Percentiles rank a stretch among this genome's conserved stretches.
Conservation (phyloP, 78 protist genomes). For the Dictyostelium firmibasis region DNA sequence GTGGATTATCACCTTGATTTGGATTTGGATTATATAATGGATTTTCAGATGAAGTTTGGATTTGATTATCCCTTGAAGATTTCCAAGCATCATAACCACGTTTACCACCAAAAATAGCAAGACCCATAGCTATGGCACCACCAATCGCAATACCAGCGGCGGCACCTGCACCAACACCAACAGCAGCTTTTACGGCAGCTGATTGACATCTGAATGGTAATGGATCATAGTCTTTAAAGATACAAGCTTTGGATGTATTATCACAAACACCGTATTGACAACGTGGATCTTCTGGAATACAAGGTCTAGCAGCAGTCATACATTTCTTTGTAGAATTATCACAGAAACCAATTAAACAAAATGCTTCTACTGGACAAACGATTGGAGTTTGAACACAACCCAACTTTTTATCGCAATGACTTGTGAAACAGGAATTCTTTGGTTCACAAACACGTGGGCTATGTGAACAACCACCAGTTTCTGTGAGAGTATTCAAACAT, state of each 20-base stretch:
- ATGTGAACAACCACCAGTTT: slow-evolving; percentile 22
- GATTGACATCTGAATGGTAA: slow-evolving; percentile 61
- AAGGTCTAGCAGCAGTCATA: background rate
- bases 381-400: slow-evolving; percentile 14
- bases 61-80: background rate
- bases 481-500: background rate
- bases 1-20: slow-evolving; percentile 49
- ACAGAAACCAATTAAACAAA: background rate
- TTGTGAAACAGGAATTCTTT: background rate
- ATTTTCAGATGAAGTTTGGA: slow-evolving; percentile 28
- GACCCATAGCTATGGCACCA: slow-evolving; percentile 57
- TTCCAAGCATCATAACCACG: slow-evolving; percentile 75
- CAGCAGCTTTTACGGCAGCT: slow-evolving; percentile 55
- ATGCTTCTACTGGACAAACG: background rate
- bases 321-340: background rate
- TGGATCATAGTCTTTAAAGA: background rate
- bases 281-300: slow-evolving; percentile 21
- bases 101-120: slow-evolving; percentile 64
- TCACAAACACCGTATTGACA: slow-evolving; percentile 65
- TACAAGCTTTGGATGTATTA: slow-evolving; percentile 10
- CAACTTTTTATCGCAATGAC: background rate
- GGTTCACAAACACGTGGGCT: background rate
- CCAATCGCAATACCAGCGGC: slow-evolving; percentile 69
- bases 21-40: slow-evolving; percentile 59
- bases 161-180: slow-evolving; percentile 60